A percentile compares a stretch with the other conserved stretches of the same genome.
Conservation (phyloP, 441 rosid species). For the Erodium texanum region DNA sequence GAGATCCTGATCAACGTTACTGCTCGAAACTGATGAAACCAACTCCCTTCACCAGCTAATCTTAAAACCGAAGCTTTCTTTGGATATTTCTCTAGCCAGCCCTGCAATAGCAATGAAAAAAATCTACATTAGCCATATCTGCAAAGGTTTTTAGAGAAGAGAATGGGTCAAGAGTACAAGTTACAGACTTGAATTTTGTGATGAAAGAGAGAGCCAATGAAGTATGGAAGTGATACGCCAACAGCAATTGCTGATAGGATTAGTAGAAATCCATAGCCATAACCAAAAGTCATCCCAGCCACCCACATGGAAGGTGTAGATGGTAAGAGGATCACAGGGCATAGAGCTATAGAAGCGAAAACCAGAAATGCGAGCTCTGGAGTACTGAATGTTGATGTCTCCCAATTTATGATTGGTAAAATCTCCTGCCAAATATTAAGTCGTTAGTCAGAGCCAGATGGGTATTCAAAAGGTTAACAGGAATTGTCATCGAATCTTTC, state of each 20-base stretch:
- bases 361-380: conserved; percentile 28
- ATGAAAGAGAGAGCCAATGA: conserved; percentile 35
- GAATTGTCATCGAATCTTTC: background rate
- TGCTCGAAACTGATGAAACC: conserved; percentile 27
- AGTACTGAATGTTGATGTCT: conserved; percentile 27
- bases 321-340: conserved; percentile 34
- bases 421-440: conserved; percentile 26
- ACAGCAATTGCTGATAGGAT: conserved; percentile 32
- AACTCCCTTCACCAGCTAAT: conserved; percentile 27
- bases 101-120: conserved; percentile 13
- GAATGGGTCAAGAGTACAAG: background rate
- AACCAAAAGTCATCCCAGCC: conserved; percentile 49
- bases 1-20: conserved; percentile 26
- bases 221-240: conserved; percentile 41
- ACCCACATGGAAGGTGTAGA: conserved; percentile 49
- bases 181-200: conserved; percentile 19
- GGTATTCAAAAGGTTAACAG: background rate
- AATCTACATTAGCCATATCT: too few species aligned
- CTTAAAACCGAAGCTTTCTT: conserved; percentile 26
- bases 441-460: too few species aligned
- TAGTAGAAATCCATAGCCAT: conserved; percentile 34
- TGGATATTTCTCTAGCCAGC: conserved; percentile 25
- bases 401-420: conserved; percentile 39
- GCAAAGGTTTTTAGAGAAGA: background rate
- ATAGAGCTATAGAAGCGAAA: conserved; percentile 33